These are phyloP conservation scores for Pleurotus giganteus DNA, from an alignment of 768 basidiomycete species.

Conservation along the genomic window DNA sequence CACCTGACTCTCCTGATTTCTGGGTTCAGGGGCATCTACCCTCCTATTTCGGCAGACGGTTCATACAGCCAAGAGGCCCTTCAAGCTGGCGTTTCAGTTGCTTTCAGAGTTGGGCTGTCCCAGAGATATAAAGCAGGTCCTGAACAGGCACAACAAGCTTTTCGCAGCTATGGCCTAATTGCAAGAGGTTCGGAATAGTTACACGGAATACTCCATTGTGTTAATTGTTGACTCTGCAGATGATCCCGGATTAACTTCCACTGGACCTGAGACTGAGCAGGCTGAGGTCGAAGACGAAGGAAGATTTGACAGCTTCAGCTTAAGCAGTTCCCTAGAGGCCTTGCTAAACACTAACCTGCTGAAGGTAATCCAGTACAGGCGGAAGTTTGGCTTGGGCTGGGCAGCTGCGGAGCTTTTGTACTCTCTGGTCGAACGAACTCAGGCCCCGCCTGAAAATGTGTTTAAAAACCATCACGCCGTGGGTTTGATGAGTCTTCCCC, in stretches of 20 bases:
- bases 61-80: conserved; percentile 32
- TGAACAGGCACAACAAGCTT: conserved; percentile 44
- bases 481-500: conserved; percentile 1
- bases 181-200: conserved; percentile 23
- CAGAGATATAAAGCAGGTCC: conserved; percentile 56
- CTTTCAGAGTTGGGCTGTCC: conserved; percentile 65
- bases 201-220: neutral
- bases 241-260: neutral
- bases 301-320: conserved; percentile 57
- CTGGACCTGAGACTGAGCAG: conserved; percentile 19
- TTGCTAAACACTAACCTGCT: conserved; percentile 57
- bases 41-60: conserved; percentile 45
- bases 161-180: conserved; percentile 49
- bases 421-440: conserved; percentile 41
- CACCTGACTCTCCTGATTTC: conserved; percentile 67
- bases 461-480: conserved; percentile 31
- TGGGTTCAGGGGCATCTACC: conserved; percentile 52
- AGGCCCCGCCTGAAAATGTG: conserved; percentile 38
- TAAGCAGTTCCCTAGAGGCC: conserved; percentile 62
- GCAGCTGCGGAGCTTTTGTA: conserved; percentile 62
- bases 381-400: conserved; percentile 60
- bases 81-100: conserved; percentile 32
- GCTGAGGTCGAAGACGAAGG: conserved; percentile 30
- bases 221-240: too few species aligned
- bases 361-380: conserved; percentile 48